phyloP scores from a whole-genome alignment of 352 stramenopile species.

The Phytopythium montanum region DNA sequence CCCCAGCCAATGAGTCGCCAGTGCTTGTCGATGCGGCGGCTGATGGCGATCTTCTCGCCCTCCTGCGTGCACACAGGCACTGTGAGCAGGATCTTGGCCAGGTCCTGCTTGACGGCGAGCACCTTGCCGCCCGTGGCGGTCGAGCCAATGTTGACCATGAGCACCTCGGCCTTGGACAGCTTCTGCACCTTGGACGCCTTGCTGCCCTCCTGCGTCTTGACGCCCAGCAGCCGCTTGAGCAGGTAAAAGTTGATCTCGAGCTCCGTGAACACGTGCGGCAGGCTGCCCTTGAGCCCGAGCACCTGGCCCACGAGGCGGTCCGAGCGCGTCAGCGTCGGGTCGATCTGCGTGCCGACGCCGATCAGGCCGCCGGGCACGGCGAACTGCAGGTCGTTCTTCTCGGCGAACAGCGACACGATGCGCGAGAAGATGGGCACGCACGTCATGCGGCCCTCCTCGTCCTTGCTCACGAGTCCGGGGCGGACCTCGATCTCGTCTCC shows the following conservation, averaged over 20 bases:
- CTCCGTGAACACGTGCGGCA: slow-evolving; percentile 99
- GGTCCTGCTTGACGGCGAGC: slow-evolving; percentile 95
- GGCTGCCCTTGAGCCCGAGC: slow-evolving; percentile 94
- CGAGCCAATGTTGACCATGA: slow-evolving; percentile 99
- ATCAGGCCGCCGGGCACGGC: slow-evolving; percentile 99
- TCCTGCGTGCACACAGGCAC: slow-evolving; percentile 99
- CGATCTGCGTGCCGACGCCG: slow-evolving; percentile 98
- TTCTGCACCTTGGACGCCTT: slow-evolving; percentile 99
- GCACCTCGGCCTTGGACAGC: slow-evolving; percentile 98
- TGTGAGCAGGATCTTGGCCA: slow-evolving; percentile 99
- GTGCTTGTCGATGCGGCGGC: slow-evolving; percentile 98
- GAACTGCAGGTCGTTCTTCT: slow-evolving; percentile 99
- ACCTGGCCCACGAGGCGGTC: slow-evolving; percentile 99
- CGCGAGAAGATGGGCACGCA: slow-evolving; percentile 93
- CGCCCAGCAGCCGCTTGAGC: slow-evolving; percentile 97
- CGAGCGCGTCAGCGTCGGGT: slow-evolving; percentile 98
- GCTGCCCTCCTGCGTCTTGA: slow-evolving; percentile 98
- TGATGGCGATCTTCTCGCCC: slow-evolving; percentile 99
- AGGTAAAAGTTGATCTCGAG: slow-evolving; percentile 99
- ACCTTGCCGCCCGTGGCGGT: slow-evolving; percentile 97
- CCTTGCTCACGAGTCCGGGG: slow-evolving; percentile 98
- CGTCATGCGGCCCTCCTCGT: slow-evolving; percentile 94
- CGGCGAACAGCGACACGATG: slow-evolving; percentile 97
- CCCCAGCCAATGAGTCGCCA: slow-evolving; percentile 99
- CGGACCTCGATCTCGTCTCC: slow-evolving; percentile 99